Base-by-base conservation (phyloP, 1,284 basidiomycete genomes). In the Somion occarium region DNA sequence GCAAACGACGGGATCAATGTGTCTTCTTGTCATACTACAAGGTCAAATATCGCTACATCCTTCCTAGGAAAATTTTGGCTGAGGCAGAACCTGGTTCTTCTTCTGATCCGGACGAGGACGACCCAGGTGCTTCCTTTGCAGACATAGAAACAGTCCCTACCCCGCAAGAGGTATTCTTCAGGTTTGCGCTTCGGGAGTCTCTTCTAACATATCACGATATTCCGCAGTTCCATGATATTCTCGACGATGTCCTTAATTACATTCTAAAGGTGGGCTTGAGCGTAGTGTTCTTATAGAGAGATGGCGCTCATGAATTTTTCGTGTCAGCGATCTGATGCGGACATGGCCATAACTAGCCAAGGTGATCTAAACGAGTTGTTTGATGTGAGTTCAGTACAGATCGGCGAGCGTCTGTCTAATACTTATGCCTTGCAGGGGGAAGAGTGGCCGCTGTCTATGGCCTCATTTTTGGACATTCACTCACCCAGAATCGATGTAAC, bases 11-110 rank as follows among this genome's bases (percentile, higher is more conserved):
- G 9, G 41, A 46, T 30, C 49, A 50, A 18, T 46, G 42, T 22
- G 26, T 51, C 2, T 51, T 51, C 34, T 26, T 51, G 4, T 13
- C 15, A 18, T 46, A 39, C 44, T 51, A 51, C 34, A 51, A 51
- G 44, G 15, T 46, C 18, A 51, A 46, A 44, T 38, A 20, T 24
- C 50, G 50, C 9, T 18, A n/a, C 18, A 30, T 51, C 23, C 30
- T 38, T 20, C 42, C 23, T 11, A 47, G 13, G 43, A 51, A 51
- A 25, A 24, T 46, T 19, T 25, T 22, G 11, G 50, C 50, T 13
- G 24, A 38, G 18, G 43, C 41, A 18, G 49, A 18, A 12, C 20
- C 44, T 4, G 19, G 38, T 24, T 18, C 11, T 20, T 12, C 34
- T 19, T 23, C 19, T 9, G 18, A 48, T n/a, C 20, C 27, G 13